A percentile compares a stretch with the other conserved stretches of the same genome.
These are phyloP conservation scores for Polyplosphaeria fusca DNA, from an alignment of 495 filamentous ascomycete species.

Conservation along the genomic window DNA sequence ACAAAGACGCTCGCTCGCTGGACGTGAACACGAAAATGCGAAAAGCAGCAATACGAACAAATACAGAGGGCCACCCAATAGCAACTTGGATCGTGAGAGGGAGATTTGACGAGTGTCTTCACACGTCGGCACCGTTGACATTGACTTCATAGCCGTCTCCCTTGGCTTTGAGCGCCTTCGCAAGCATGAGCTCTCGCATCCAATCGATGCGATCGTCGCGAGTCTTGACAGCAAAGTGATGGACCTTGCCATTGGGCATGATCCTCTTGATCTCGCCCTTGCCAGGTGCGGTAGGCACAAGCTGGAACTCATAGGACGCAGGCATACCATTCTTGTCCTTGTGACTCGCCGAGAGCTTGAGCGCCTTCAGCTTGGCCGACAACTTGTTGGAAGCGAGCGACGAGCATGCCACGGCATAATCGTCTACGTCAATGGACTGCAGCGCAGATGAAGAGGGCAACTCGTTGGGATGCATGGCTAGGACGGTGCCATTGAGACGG, in stretches of 20 bases:
- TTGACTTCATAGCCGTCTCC: constrained; percentile 75
- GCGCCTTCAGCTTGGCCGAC: constrained; percentile 81
- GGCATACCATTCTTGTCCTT: constrained; percentile 50
- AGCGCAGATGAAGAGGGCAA: constrained; percentile 55
- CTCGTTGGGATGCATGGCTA: constrained; percentile 76
- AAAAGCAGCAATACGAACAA: constrained; percentile 6
- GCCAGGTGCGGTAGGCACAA: constrained; percentile 70
- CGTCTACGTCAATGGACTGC: constrained; percentile 88
- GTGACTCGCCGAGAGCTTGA: constrained; percentile 58
- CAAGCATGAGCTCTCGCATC: constrained; percentile 98
- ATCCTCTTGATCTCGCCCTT: constrained; percentile 51
- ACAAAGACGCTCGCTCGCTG: neutral
- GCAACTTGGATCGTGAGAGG: constrained; percentile 4
- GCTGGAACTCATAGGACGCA: constrained; percentile 82
- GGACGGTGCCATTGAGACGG: constrained; percentile 74
- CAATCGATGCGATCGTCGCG: constrained; percentile 92
- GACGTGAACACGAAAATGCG: neutral
- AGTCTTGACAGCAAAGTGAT: constrained; percentile 86
- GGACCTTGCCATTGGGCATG: constrained; percentile 62
- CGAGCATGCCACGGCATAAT: constrained; percentile 91
- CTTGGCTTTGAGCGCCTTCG: constrained; percentile 81
- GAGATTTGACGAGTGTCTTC: constrained; percentile 16
- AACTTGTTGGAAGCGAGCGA: constrained; percentile 71
- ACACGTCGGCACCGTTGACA: constrained; percentile 79
- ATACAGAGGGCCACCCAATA: constrained; percentile 12